These are phyloP conservation scores for Talinum fruticosum DNA, from an alignment of 148 eudicot genomes.

Conservation along the genomic window DNA sequence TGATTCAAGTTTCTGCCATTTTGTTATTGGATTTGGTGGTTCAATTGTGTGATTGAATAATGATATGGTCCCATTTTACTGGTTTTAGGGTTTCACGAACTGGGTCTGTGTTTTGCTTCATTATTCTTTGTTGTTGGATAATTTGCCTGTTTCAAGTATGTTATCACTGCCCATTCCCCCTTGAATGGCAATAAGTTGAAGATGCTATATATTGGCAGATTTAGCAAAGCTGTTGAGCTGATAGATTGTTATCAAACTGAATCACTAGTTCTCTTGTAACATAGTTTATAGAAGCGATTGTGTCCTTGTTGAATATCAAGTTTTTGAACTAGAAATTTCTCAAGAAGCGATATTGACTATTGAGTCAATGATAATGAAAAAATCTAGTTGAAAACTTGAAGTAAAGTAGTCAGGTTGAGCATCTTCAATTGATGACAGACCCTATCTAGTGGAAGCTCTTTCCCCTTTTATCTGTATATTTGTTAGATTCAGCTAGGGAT, in stretches of 20 bases:
- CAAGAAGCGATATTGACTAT: neutral
- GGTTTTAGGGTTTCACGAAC: constrained; percentile 22
- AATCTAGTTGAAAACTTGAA: neutral
- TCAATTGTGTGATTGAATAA: constrained; percentile 1
- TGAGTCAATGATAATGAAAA: neutral
- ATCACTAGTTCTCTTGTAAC: neutral
- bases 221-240: neutral
- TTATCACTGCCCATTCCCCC: neutral
- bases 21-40: neutral
- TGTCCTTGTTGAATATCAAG: neutral
- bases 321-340: neutral
- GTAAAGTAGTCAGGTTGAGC: neutral
- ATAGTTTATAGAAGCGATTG: neutral
- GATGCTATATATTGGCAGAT: neutral
- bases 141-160: neutral
- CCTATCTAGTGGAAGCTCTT: constrained; percentile 5
- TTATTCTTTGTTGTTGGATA: neutral
- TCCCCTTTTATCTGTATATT: neutral
- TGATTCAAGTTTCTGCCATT: neutral
- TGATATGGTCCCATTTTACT: neutral
- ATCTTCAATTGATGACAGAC: neutral
- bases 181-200: constrained; percentile 5
- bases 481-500: neutral
- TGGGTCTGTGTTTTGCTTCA: constrained; percentile 14
- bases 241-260: neutral